A percentile compares a stretch with the other conserved stretches of the same genome.
Evolutionary conservation across 2,329 filamentous ascomycete genomes (phyloP).

Genomic region (Botryotinia narcissicola): DNA sequence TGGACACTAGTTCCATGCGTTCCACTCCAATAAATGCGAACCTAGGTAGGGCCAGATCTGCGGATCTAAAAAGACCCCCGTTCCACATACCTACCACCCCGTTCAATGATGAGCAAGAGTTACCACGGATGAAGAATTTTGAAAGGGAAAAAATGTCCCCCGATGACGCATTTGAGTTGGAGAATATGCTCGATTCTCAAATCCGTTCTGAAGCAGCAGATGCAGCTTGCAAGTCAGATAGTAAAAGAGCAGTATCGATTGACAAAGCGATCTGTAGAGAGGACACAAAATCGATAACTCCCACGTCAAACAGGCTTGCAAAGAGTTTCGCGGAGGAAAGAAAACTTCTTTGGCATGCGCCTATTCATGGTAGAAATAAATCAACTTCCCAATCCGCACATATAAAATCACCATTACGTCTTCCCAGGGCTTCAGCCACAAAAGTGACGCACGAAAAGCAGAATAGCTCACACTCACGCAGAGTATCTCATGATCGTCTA

Average conservation of each 20-base stretch:
- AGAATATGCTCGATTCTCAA: constrained; percentile 14
- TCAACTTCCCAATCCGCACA: neutral
- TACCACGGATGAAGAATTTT: constrained; percentile 11
- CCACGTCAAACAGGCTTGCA: neutral
- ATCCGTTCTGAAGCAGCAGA: constrained; percentile 12
- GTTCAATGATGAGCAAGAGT: neutral
- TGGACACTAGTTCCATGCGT: constrained; percentile 8
- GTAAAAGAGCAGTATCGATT: neutral
- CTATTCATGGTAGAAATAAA: neutral
- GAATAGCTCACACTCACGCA: neutral
- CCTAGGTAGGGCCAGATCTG: neutral
- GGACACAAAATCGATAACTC: neutral
- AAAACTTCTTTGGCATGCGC: constrained; percentile 13
- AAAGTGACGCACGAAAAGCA: neutral
- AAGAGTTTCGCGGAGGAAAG: neutral
- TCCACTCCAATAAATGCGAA: neutral
- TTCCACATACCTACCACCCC: neutral
- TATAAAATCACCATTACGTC: neutral
- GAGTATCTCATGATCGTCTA: neutral
- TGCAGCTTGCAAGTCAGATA: neutral
- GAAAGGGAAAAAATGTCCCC: constrained; percentile 2
- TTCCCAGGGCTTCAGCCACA: neutral
- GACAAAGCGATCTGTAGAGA: neutral
- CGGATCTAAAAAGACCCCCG: neutral
- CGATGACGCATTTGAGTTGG: neutral